A percentile compares a stretch with the other conserved stretches of the same genome.
Evolutionary conservation across 371 early-diverging fungal genomes (phyloP).

Genomic region (Circinella umbellata): DNA sequence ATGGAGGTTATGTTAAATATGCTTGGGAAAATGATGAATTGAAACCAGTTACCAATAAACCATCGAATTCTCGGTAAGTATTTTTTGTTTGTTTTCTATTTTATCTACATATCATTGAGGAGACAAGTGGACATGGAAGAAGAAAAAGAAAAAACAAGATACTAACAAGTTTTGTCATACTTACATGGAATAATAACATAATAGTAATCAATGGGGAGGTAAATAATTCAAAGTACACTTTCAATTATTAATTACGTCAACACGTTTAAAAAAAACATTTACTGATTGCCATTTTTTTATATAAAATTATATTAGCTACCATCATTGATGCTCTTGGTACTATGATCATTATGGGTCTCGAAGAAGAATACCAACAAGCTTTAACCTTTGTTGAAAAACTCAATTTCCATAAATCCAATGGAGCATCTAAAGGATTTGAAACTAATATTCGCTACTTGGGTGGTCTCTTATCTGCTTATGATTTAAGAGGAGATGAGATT

Average conservation of each 20-base stretch:
- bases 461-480: slow-evolving; percentile 56
- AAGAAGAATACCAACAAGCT: slow-evolving; percentile 71
- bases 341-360: slow-evolving; percentile 77
- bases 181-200: background rate
- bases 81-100: no score
- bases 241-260: no score
- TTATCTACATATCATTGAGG: no score
- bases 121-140: no score
- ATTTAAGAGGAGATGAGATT: slow-evolving; percentile 29
- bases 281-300: no score
- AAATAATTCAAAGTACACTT: no score
- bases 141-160: background rate
- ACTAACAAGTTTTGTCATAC: background rate
- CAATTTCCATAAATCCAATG: slow-evolving; percentile 26
- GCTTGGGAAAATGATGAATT: slow-evolving; percentile 68
- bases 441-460: slow-evolving; percentile 71
- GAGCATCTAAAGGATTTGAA: slow-evolving; percentile 60
- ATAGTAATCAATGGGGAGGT: slow-evolving; percentile 55
- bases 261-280: no score
- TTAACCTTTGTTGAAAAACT: slow-evolving; percentile 34
- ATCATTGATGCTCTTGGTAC: slow-evolving; percentile 89
- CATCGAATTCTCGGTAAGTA: slow-evolving; percentile 74
- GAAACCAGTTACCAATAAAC: slow-evolving; percentile 40
- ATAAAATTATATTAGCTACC: no score
- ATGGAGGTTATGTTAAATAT: slow-evolving; percentile 73